phyloP scores from a whole-genome alignment of 495 filamentous ascomycete genomes.

The Penicillium lividum region DNA sequence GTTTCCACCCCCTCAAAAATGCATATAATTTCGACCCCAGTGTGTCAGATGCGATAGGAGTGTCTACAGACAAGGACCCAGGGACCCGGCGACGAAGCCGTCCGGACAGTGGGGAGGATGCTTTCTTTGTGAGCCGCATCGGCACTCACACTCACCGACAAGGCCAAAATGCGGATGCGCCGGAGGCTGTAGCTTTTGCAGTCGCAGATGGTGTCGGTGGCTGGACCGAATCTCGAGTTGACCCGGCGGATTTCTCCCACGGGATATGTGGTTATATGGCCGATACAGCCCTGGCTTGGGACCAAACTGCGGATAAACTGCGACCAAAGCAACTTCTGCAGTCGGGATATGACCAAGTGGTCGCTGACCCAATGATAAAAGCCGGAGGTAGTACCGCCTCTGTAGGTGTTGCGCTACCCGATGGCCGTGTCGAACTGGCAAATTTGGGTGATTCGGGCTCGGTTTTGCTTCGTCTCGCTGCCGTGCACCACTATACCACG shows the following conservation, averaged over 20 bases:
- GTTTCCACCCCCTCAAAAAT: slow-evolving; percentile 69
- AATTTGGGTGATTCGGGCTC: slow-evolving; percentile 99
- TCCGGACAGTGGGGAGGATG: slow-evolving; percentile 88
- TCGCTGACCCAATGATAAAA: slow-evolving; percentile 66
- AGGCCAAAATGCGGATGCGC: slow-evolving; percentile 38
- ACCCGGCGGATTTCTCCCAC: slow-evolving; percentile 94
- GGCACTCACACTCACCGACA: slow-evolving; percentile 42
- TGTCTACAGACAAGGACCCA: slow-evolving; percentile 39
- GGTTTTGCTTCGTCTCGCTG: slow-evolving; percentile 78
- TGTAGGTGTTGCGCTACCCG: slow-evolving; percentile 67
- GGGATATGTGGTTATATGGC: slow-evolving; percentile 93
- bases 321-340: slow-evolving; percentile 75
- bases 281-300: slow-evolving; percentile 59
- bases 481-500: slow-evolving; percentile 75
- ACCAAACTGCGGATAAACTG: slow-evolving; percentile 42
- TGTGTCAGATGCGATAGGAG: slow-evolving; percentile 50
- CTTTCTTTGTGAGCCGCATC: slow-evolving; percentile 85
- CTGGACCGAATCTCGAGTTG: slow-evolving; percentile 86
- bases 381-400: slow-evolving; percentile 92
- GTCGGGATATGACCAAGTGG: slow-evolving; percentile 76
- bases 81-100: slow-evolving; percentile 42
- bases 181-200: slow-evolving; percentile 66
- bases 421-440: slow-evolving; percentile 79
- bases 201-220: slow-evolving; percentile 95
- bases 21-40: slow-evolving; percentile 75